Evolutionary conservation across 805 yeast species (phyloP).

Genomic region (Starmera caribaea): DNA sequence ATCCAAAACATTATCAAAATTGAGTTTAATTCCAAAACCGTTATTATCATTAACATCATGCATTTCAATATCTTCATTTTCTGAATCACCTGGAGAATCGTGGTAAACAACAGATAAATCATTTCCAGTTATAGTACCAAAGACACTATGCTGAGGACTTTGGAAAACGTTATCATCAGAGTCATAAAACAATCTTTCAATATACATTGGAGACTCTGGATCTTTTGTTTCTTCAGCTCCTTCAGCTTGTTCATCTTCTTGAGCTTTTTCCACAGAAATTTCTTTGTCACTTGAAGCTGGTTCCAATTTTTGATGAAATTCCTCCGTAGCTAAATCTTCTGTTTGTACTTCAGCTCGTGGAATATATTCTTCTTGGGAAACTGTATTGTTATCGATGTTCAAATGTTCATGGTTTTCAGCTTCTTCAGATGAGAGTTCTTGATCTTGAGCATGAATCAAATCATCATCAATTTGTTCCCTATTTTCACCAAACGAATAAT

Average conservation of each 20-base stretch:
- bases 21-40: too few relatives aligned
- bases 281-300: conserved; percentile 5
- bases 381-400: too few relatives aligned
- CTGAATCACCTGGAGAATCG: conserved; percentile 3
- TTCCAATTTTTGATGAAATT: conserved; percentile 1
- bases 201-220: conserved; percentile 2
- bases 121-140: conserved; percentile 11
- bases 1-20: too few relatives aligned
- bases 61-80: conserved; percentile 6
- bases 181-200: conserved; percentile 13
- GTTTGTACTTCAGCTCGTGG: neutral
- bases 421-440: neutral
- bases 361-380: too few relatives aligned
- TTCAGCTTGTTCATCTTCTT: conserved; percentile 3
- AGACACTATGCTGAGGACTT: conserved; percentile 16
- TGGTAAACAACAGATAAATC: neutral
- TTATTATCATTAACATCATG: neutral
- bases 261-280: neutral
- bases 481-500: neutral
- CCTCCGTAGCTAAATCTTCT: neutral
- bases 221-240: neutral
- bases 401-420: neutral
- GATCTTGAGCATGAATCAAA: too few relatives aligned
- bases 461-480: too few relatives aligned
- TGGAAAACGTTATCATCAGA: conserved; percentile 13